Conservation (phyloP, 139 green algal genomes). For the Volvox africanus region DNA sequence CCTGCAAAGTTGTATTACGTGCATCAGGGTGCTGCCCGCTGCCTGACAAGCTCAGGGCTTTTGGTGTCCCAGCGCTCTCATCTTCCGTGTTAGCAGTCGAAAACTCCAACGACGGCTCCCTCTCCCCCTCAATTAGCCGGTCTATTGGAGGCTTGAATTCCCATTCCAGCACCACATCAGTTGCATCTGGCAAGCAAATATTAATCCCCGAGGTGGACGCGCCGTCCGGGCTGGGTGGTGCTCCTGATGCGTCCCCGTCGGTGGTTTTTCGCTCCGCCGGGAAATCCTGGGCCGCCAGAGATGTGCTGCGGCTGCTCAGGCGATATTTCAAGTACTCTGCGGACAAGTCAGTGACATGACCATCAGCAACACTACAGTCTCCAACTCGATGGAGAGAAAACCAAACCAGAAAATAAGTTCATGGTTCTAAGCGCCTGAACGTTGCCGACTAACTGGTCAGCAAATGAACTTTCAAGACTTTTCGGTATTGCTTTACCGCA, state of each 20-base stretch:
- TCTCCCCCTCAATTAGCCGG: background rate
- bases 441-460: no score
- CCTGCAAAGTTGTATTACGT: background rate
- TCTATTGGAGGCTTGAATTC: constrained; percentile 24
- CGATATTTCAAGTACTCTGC: constrained; percentile 57
- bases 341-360: background rate
- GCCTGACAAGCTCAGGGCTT: background rate
- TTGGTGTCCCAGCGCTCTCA: constrained; percentile 22
- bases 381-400: no score
- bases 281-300: constrained; percentile 41
- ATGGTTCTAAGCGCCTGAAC: no score
- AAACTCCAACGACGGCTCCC: constrained; percentile 42
- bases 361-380: background rate
- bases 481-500: no score
- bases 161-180: constrained; percentile 4
- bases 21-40: background rate
- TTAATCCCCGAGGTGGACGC: background rate
- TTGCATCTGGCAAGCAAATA: background rate
- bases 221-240: constrained; percentile 28
- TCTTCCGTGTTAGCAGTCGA: constrained; percentile 34
- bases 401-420: no score
- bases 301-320: constrained; percentile 52
- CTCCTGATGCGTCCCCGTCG: background rate
- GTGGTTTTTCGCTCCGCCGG: background rate
- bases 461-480: no score